Percentiles rank a stretch among this genome's conserved stretches.
Evolutionary conservation across 169 alveolate genomes (phyloP).

Genomic region (Plasmodium vinckei): DNA sequence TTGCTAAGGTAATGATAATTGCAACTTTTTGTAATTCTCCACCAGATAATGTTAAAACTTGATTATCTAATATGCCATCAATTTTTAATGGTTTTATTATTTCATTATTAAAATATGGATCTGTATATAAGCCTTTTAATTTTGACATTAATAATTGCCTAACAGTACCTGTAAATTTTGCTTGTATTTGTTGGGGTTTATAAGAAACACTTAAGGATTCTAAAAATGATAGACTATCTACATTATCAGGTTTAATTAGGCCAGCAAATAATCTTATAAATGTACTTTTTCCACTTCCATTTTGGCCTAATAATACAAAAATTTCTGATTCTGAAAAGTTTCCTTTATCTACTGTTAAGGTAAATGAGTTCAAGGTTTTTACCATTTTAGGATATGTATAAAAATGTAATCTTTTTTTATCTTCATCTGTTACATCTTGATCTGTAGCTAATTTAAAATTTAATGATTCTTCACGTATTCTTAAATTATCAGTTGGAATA

Average conservation of each 20-base stretch:
- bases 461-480: slow-evolving; percentile 98
- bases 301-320: slow-evolving; percentile 98
- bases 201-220: slow-evolving; percentile 96
- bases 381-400: slow-evolving; percentile 86
- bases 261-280: slow-evolving; percentile 98
- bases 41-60: slow-evolving; percentile 97
- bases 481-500: slow-evolving; percentile 99
- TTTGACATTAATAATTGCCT: slow-evolving; percentile 93
- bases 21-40: slow-evolving; percentile 99
- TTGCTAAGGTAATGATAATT: slow-evolving; percentile 96
- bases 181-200: slow-evolving; percentile 98
- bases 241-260: slow-evolving; percentile 93
- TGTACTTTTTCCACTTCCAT: slow-evolving; percentile 99
- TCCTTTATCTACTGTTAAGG: slow-evolving; percentile 93
- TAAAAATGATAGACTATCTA: slow-evolving; percentile 84
- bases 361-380: slow-evolving; percentile 91
- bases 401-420: slow-evolving; percentile 85
- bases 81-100: slow-evolving; percentile 97
- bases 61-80: slow-evolving; percentile 95
- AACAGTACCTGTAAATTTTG: slow-evolving; percentile 98
- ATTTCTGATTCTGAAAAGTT: slow-evolving; percentile 96
- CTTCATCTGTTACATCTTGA: slow-evolving; percentile 82
- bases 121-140: slow-evolving; percentile 92
- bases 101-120: slow-evolving; percentile 96
- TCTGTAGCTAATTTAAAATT: slow-evolving; percentile 91